Evolutionary conservation across 148 eudicot genomes (phyloP), one percentile per base, ranked within the genome.

Genomic region (Hydrangea macrophylla): DNA sequence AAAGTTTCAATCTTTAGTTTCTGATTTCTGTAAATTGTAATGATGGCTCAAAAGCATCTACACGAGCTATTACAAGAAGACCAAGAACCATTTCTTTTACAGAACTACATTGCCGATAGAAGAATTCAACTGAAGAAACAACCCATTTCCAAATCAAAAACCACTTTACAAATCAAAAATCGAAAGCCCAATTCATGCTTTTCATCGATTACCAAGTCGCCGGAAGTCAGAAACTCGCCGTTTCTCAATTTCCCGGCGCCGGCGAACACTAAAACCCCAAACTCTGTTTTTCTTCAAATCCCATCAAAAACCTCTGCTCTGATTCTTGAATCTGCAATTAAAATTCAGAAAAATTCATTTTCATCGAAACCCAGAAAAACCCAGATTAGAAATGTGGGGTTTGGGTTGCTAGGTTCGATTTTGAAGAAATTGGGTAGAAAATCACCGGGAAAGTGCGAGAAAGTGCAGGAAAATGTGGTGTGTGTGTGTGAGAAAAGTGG

Each of bases 241-340:
- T 74, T 80, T 6, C 71, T 79, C 13, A 73, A 72, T 10, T 62
- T 78, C 10, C 22, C 78, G 67, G 40, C 56, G 20, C 62, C 62
- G 36, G 60, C 8, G 44, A 72, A 58, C 9, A 26, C 58, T 35
- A 65, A 74, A 57, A 76, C 72, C 39, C 78, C 75, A 1, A 70
- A 69, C 2, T 15, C 20, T 1, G 53, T 48, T 18, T 48, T 48
- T 4, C 13, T 15, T 56, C 6, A 40, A 22, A 9, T 45, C 39
- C 36, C 62, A 11, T 69, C 75, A 58, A 51, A 67, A 75, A 87
- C 88, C 7, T 86, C 90, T 17, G 64, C 88, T 20, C 53, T 82
- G 54, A 79, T 90, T 1, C 64, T 80, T 2, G 92, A 91, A 63
- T 88, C 94, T 8, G 91, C 94, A 0, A 58, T 81, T 53, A 70